Base-by-base conservation (phyloP, 805 yeast species). In the Hanseniaspora opuntiae region DNA sequence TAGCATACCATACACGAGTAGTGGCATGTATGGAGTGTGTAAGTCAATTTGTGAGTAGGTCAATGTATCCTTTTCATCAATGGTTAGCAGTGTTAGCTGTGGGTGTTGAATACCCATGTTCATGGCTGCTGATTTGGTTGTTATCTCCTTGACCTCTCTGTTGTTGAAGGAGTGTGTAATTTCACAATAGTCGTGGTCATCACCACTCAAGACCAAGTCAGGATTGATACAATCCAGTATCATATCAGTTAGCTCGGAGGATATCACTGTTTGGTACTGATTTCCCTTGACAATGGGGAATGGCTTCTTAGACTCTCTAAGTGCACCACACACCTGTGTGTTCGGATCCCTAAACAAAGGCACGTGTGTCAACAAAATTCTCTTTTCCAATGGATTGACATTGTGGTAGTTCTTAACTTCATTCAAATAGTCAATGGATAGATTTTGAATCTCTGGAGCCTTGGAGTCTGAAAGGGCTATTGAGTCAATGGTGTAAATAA, bases 151-250 rank as follows among this genome's bases (percentile, higher is more conserved):
- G 1, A 63, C 65, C 14, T 62, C 63, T 42, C 59, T 55, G 0
- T 58, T 39, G 7, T 16, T 25, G 53, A 62, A 64, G 2, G 59
- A 53, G 63, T 90, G 97, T 20, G 69, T 68, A 32, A 83, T 74
- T 58, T 84, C 86, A 65, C 99, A 93, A 60, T 86, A 88, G 65
- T 93, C 98, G 68, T 93, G 99, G 65, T 93, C 98, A 65, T 93
- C 99, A 1, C 98, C 99, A 6, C 94, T 79, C 62, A 88, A 86
- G 4, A 85, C 73, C 11, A 81, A 65, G 16, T 71, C 71, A 0
- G 99, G 99, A 45, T 74, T 68, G 0, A 90, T 64, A 10, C 67
- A 69, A 7, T 71, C 60, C 45, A 93, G 66, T 5, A 93, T 72
- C 20, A 77, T 74, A 40, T 77, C 73, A 0, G 90, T 71, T 4